phyloP scores from a whole-genome alignment of 495 filamentous ascomycete species.

The Letharia columbiana region DNA sequence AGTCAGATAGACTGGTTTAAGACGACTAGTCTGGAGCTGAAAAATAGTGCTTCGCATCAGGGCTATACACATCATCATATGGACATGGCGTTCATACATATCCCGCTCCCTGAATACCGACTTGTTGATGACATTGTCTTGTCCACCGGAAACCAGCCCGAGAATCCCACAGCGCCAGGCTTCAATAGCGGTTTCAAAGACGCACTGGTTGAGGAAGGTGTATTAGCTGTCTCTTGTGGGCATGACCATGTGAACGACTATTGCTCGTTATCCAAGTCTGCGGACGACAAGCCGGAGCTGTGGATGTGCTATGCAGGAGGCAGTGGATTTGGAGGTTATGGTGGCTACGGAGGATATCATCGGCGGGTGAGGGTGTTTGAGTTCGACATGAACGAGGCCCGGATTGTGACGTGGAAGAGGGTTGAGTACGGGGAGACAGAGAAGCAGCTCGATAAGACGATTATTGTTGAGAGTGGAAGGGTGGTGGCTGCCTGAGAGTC shows the following conservation, averaged over 20 bases:
- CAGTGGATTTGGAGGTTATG: slow-evolving; percentile 86
- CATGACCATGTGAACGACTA: slow-evolving; percentile 98
- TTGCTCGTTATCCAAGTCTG: slow-evolving; percentile 58
- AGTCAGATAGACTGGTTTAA: slow-evolving; percentile 94
- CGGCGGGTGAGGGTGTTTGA: slow-evolving; percentile 83
- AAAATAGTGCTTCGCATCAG: slow-evolving; percentile 55
- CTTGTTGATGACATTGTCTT: slow-evolving; percentile 37
- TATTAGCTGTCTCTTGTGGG: slow-evolving; percentile 81
- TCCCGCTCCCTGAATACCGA: slow-evolving; percentile 84
- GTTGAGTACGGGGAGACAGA: slow-evolving; percentile 73
- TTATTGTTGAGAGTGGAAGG: slow-evolving; percentile 74
- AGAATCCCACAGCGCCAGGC: slow-evolving; percentile 71
- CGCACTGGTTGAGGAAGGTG: slow-evolving; percentile 72
- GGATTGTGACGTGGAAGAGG: slow-evolving; percentile 86
- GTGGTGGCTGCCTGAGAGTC: slow-evolving; percentile 36
- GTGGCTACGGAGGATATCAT: slow-evolving; percentile 76
- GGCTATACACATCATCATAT: slow-evolving; percentile 88
- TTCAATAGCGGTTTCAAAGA: slow-evolving; percentile 86
- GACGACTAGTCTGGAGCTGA: slow-evolving; percentile 57
- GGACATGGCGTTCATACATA: slow-evolving; percentile 96
- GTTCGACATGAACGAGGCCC: slow-evolving; percentile 78
- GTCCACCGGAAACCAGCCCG: slow-evolving; percentile 58
- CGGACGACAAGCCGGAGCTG: slow-evolving; percentile 53
- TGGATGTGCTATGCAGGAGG: slow-evolving; percentile 99
- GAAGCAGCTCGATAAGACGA: slow-evolving; percentile 69